Base-by-base conservation (phyloP, 2,329 filamentous ascomycete genomes). In the Monilinia laxa region DNA sequence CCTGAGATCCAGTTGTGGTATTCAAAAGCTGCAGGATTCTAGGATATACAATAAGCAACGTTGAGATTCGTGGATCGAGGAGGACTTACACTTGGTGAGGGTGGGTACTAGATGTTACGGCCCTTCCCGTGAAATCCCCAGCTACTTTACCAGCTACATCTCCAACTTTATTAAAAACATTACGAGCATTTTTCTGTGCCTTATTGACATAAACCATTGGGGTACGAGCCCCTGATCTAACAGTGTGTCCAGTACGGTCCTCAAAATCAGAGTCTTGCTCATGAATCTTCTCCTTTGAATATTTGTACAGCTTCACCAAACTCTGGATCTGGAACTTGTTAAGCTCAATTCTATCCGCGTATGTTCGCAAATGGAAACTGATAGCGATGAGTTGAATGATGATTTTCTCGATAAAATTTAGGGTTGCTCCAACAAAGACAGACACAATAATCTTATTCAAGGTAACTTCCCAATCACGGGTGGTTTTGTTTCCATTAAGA, bases 351-450 rank as follows among this genome's bases (percentile, higher is more conserved):
- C 94, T 84, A 72, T 94, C 92, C 31, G 91, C 88, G 74, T 98
- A 98, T 0, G 94, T 97, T 55, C 94, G 86, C 67, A 91, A 82
- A 77, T 98, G 94, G 78, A 98, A 98, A 69, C 90, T 93, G 67
- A 93, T 93, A 42, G 94, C 93, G 72, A 98, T 96, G 79, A 96
- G 89, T 75, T 97, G 93, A 65, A 97, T 96, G 71, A 96, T 85
- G 68, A 97, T 90, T 81, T 97, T 98, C 78, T 97, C 93, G 63
- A 90, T 82, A 68, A 95, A 90, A 78, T 98, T 97, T 69, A 97
- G 81, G 3, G 87, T 82, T 0, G 88, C 85, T 69, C 91, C 85
- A 18, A 96, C 89, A 72, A 98, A 93, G n/a, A 96, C 76, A 2
- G 91, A 85, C 23, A 96, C 87, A 68, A 97, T 88, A 73, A 98